Base-by-base conservation (phyloP, 2,329 filamentous ascomycete species). In the Ophiognomonia clavigignenti-juglandacearum region DNA sequence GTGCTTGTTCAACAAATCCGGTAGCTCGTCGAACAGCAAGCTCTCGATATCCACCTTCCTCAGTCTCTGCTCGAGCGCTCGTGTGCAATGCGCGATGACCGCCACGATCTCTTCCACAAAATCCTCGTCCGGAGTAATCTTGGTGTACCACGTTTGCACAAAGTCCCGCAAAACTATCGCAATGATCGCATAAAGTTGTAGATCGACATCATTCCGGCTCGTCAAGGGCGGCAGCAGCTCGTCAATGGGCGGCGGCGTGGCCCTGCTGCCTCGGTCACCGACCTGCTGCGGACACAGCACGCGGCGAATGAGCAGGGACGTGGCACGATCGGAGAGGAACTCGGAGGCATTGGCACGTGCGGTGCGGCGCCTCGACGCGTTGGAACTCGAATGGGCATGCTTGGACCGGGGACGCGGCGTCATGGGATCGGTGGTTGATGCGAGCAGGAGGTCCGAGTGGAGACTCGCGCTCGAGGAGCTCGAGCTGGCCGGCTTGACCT, bases 121-220 rank as follows among this genome's bases (percentile, higher is more conserved):
- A 11, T 81, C 77, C 62, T 91, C 86, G 66, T 98, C 92, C 4
- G 89, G 82, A 1, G 92, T 96, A 64, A 98, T 93, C 64, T 85
- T 92, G 54, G 75, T 77, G 71, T 98, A 98, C 93, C 93, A 98
- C 26, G 82, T 83, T 64, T 93, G 85, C 31, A 98, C 86, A 63
- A 90, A 96, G 54, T 96, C 90, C 59, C 87, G 83, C 58, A 96
- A 75, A 52, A 97, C 82, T 50, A 97, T 86, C 43, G 93, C 87
- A 51, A 98, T 83, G 51, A 97, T 79, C 23, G 88, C 92, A 63
- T 97, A 98, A 4, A 98, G 77, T 68, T 98, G 87, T 47, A 95
- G 71, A 65, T 98, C 93, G 50, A 97, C 82, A 57, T 95, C 89
- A 64, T 96, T 95, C 43, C 89, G 90, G 70, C 90, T 96, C 40